These are phyloP conservation scores for Musa itinerans DNA, from an alignment of 176 grass and related monocot genomes.

Conservation along the genomic window DNA sequence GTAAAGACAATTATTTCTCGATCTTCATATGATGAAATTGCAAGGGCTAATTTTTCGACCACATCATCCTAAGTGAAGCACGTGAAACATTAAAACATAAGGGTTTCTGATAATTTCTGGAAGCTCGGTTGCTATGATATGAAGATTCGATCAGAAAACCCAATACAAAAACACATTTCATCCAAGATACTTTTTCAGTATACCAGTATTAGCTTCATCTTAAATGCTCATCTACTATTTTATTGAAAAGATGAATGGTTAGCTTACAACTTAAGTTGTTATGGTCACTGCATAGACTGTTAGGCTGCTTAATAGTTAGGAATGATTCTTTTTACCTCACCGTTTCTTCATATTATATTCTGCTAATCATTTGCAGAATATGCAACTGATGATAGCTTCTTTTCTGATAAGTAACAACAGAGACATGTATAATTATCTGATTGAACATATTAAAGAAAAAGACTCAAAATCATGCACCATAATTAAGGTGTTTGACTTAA, in stretches of 20 bases:
- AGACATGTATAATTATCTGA: not conserved
- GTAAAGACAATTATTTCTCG: conserved; percentile 9
- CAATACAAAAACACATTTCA: not conserved
- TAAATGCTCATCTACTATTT: too few relatives aligned
- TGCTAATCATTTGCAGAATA: too few relatives aligned
- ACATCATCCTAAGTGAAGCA: conserved; percentile 3
- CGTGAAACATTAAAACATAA: not conserved
- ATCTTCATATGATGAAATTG: not conserved
- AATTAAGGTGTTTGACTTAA: not conserved
- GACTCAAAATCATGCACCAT: not conserved
- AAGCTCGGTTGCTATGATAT: too few relatives aligned
- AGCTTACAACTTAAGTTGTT: too few relatives aligned
- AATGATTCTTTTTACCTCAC: too few relatives aligned
- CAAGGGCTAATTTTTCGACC: conserved; percentile 10
- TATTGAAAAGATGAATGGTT: too few relatives aligned
- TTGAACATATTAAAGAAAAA: not conserved
- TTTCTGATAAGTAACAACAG: too few relatives aligned
- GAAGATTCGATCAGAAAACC: not conserved
- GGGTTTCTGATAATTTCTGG: not conserved
- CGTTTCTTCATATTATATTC: too few relatives aligned
- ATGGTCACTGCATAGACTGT: too few relatives aligned
- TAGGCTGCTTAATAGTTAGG: too few relatives aligned
- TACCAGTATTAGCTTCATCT: too few relatives aligned
- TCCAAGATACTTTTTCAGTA: not conserved
- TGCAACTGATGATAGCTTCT: too few relatives aligned